phyloP scores from a whole-genome alignment of 1,284 basidiomycete species.

The Cutaneotrichosporon sp. region DNA sequence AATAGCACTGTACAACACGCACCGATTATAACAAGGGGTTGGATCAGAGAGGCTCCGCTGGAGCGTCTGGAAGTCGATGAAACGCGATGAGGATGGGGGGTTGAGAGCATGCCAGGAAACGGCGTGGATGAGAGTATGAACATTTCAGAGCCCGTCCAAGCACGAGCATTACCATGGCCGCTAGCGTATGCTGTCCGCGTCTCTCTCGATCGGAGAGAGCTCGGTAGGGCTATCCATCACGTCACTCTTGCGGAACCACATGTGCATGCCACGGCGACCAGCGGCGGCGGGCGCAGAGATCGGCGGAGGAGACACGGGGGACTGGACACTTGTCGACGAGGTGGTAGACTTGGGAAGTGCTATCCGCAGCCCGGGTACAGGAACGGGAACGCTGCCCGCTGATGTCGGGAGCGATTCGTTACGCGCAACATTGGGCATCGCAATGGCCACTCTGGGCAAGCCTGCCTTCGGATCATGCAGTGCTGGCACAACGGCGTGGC shows the following conservation, averaged over 20 bases:
- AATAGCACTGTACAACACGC: not conserved
- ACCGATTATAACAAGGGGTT: not conserved
- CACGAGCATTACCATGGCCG: conserved; percentile 7
- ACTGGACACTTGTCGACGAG: not conserved
- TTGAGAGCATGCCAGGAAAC: not conserved
- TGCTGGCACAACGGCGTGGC: not conserved
- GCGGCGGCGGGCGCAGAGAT: not conserved
- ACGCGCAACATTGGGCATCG: not conserved
- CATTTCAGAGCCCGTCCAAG: not conserved
- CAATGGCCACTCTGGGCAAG: conserved; percentile 2
- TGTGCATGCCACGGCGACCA: not conserved
- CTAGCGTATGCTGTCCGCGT: not conserved
- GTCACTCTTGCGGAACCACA: conserved; percentile 1
- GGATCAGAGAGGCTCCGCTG: not conserved
- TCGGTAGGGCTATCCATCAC: conserved; percentile 6
- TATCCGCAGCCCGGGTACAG: not conserved
- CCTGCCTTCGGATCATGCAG: not conserved
- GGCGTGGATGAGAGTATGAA: not conserved
- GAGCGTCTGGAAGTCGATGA: not conserved
- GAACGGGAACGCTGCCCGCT: conserved; percentile 4
- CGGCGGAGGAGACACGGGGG: not conserved
- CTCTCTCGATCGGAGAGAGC: not conserved
- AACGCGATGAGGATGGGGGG: not conserved
- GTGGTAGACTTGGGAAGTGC: not conserved
- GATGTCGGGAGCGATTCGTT: not conserved